phyloP scores from a whole-genome alignment of 2,329 filamentous ascomycete genomes.

The Scolecobasidium constrictum region DNA sequence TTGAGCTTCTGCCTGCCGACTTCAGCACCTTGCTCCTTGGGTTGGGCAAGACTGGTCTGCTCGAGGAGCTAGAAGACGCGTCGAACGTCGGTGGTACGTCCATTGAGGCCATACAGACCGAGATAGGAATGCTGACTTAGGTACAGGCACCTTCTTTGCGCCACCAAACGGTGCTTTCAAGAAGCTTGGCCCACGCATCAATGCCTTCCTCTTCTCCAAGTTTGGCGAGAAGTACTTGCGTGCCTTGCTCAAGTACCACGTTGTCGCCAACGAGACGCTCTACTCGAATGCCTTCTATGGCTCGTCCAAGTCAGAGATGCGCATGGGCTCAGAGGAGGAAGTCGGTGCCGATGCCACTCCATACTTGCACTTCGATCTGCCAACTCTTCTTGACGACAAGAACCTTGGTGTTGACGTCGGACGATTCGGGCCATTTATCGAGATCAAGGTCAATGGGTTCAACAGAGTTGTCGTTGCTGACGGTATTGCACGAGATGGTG shows the following conservation, averaged over 20 bases:
- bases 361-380: slow-evolving; percentile 58
- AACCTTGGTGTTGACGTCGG: slow-evolving; percentile 61
- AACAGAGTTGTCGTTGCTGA: slow-evolving; percentile 56
- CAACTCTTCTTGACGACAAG: slow-evolving; percentile 58
- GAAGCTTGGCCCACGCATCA: slow-evolving; percentile 59
- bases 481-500: slow-evolving; percentile 65
- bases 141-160: slow-evolving; percentile 77
- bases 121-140: no score
- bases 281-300: slow-evolving; percentile 78
- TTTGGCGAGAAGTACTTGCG: slow-evolving; percentile 65
- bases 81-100: slow-evolving; percentile 49
- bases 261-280: slow-evolving; percentile 61
- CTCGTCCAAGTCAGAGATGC: slow-evolving; percentile 19
- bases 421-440: slow-evolving; percentile 55
- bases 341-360: slow-evolving; percentile 15
- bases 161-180: slow-evolving; percentile 74
- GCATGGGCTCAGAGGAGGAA: slow-evolving; percentile 11
- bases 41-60: slow-evolving; percentile 62
- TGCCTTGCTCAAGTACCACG: slow-evolving; percentile 69
- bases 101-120: no score
- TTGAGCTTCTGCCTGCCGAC: slow-evolving; percentile 52
- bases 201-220: slow-evolving; percentile 76
- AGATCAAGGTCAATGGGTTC: slow-evolving; percentile 67
- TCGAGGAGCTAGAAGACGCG: slow-evolving; percentile 44
- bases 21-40: slow-evolving; percentile 74